These are phyloP conservation scores for Trichoderma koningiopsis DNA, from an alignment of 2,329 filamentous ascomycete genomes.

Conservation along the genomic window DNA sequence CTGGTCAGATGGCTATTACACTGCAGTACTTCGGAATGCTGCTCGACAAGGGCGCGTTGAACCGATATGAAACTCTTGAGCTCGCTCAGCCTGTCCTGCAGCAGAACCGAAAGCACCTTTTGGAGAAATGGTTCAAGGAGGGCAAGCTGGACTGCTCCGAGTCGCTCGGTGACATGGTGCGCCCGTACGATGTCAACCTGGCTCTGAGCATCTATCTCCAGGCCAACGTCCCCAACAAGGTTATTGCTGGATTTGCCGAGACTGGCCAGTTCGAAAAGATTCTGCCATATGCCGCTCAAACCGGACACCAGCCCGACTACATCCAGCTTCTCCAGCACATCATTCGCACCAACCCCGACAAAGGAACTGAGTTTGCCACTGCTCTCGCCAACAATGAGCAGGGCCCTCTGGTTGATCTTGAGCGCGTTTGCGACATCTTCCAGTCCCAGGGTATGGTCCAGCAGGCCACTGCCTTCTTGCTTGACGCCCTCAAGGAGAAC, in stretches of 20 bases:
- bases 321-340: conserved; percentile 90
- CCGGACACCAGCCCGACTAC: conserved; percentile 93
- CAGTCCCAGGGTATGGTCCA: conserved; percentile 97
- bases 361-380: conserved; percentile 93
- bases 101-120: conserved; percentile 90
- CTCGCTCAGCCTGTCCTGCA: conserved; percentile 88
- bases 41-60: conserved; percentile 90
- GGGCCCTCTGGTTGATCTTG: conserved; percentile 85
- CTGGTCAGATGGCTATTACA: conserved; percentile 88
- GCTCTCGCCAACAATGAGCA: conserved; percentile 86
- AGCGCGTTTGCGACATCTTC: conserved; percentile 96
- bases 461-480: conserved; percentile 94
- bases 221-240: conserved; percentile 89
- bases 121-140: conserved; percentile 98
- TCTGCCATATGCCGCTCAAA: conserved; percentile 81
- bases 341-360: conserved; percentile 86
- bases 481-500: conserved; percentile 94
- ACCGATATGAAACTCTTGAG: conserved; percentile 92
- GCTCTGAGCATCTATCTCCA: conserved; percentile 88
- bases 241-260: conserved; percentile 92
- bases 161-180: conserved; percentile 91
- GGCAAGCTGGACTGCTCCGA: conserved; percentile 96
- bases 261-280: conserved; percentile 97
- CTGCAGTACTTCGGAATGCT: conserved; percentile 98
- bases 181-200: conserved; percentile 83